Conservation (phyloP, 2,329 filamentous ascomycete species). For the Colletotrichum caudatum region DNA sequence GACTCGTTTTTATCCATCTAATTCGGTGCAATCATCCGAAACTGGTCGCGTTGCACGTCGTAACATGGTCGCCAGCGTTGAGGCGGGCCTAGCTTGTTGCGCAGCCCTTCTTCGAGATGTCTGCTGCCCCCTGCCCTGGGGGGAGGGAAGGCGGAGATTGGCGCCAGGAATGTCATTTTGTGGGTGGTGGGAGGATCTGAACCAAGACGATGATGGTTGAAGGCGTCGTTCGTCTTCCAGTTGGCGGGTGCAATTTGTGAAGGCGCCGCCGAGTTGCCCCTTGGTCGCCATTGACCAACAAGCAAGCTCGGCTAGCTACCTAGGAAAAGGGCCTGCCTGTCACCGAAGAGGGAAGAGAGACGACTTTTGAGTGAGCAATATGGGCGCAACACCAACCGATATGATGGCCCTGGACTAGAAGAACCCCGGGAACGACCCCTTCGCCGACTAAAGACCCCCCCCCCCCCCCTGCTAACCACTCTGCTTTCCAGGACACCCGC, state of each 20-base stretch:
- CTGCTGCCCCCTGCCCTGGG: neutral
- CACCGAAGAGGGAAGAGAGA: constrained; percentile 29
- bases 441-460: constrained; percentile 8
- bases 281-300: constrained; percentile 1
- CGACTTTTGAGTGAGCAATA: constrained; percentile 13
- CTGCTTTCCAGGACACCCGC: constrained; percentile 28
- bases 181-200: neutral
- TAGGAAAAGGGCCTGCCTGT: constrained; percentile 3
- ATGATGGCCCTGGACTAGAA: constrained; percentile 1
- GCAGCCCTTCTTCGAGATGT: constrained; percentile 8
- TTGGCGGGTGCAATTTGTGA: neutral
- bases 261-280: neutral
- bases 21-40: neutral
- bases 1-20: constrained; percentile 3
- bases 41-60: constrained; percentile 11
- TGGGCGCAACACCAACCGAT: constrained; percentile 22
- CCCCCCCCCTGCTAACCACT: constrained; percentile 20
- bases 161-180: constrained; percentile 2
- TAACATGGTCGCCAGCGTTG: constrained; percentile 8
- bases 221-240: constrained; percentile 18
- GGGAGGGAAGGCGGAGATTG: constrained; percentile 10
- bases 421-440: constrained; percentile 19
- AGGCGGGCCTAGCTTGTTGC: no score
- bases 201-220: constrained; percentile 18
- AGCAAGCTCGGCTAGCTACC: neutral